Percentiles rank a stretch among this genome's conserved stretches.
These are phyloP conservation scores for Grosmannia clavigera DNA, from an alignment of 2,329 filamentous ascomycete species.

Conservation along the genomic window DNA sequence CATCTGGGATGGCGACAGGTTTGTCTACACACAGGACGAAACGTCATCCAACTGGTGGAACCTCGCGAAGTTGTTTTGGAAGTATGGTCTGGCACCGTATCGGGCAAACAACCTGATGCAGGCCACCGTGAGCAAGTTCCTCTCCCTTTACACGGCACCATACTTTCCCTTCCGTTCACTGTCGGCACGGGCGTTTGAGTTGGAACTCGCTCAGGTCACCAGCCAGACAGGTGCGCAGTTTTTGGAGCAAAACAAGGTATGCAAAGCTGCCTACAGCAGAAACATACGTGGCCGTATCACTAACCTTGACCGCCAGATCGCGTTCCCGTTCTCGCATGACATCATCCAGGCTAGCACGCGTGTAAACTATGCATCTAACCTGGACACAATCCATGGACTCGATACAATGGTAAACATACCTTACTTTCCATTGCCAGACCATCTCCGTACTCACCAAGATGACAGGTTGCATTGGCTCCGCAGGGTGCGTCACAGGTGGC, in stretches of 20 bases:
- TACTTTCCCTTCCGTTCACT: constrained; percentile 76
- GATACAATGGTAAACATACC: constrained; percentile 56
- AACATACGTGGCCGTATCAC: background rate
- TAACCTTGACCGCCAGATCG: constrained; percentile 31
- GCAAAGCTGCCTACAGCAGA: background rate
- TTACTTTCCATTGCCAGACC: background rate
- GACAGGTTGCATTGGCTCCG: constrained; percentile 71
- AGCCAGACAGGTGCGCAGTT: constrained; percentile 62
- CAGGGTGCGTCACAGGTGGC: constrained; percentile 67
- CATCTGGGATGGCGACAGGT: constrained; percentile 70
- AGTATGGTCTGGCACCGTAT: constrained; percentile 70
- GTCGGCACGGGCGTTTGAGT: constrained; percentile 51
- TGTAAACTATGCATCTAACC: constrained; percentile 89
- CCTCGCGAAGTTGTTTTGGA: constrained; percentile 66
- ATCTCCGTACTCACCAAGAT: background rate
- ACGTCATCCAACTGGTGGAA: constrained; percentile 65
- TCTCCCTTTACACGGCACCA: constrained; percentile 68
- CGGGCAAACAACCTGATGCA: constrained; percentile 62
- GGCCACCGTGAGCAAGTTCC: constrained; percentile 56
- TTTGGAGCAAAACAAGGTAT: constrained; percentile 50
- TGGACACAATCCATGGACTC: constrained; percentile 75
- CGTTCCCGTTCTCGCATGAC: constrained; percentile 57
- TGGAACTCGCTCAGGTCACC: constrained; percentile 55
- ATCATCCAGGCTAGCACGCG: constrained; percentile 83
- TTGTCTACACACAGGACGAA: constrained; percentile 55